Base-by-base conservation (phyloP, 345 rosid species). In the Eucalyptus sp. region DNA sequence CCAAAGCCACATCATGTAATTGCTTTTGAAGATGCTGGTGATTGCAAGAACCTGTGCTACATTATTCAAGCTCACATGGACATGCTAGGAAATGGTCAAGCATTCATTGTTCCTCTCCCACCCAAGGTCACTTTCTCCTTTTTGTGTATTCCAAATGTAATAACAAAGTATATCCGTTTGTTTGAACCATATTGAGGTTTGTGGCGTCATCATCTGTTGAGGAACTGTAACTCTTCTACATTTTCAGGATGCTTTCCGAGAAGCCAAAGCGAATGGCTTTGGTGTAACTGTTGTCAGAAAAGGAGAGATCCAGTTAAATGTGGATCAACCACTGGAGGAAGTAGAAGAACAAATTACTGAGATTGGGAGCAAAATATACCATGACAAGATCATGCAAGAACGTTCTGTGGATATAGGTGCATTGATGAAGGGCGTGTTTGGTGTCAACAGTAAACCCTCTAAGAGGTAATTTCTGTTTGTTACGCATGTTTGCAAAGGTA, bases 331-430 rank as follows among this genome's bases (percentile, higher is more conserved):
- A 58, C 91, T 97, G 56, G 99, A 96, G 92, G 97, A 95, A 89
- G 99, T 94, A 86, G 99, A 96, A 89, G 99, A 97, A 93, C 88
- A 90, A 68, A 93, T 97, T 88, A 90, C 92, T 24, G 97, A 95
- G 94, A 93, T 95, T 68, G 99, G 99, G 58, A 96, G 99, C 94
- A 95, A 96, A 91, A 94, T 97, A 56, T 97, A 97, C 88, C 97
- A 96, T 90, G 97, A 97, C 86, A 92, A 90, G 91, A 95, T 96
- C 89, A 96, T 94, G 96, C 90, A 90, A 89, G 98, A 96, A n/a
- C 94, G 94, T 56, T 93, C 96, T 86, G 94, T 96, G 58, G 97
- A 97, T 91, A 93, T 96, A 86, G 95, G 95, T 90, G 92, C 95
- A 29, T 90, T 97, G 92, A 97, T 95, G 97, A 96, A 94, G 91